A percentile compares a stretch with the other conserved stretches of the same genome.
Evolutionary conservation across 768 basidiomycete species (phyloP).

Genomic region (Royoungia palumana): DNA sequence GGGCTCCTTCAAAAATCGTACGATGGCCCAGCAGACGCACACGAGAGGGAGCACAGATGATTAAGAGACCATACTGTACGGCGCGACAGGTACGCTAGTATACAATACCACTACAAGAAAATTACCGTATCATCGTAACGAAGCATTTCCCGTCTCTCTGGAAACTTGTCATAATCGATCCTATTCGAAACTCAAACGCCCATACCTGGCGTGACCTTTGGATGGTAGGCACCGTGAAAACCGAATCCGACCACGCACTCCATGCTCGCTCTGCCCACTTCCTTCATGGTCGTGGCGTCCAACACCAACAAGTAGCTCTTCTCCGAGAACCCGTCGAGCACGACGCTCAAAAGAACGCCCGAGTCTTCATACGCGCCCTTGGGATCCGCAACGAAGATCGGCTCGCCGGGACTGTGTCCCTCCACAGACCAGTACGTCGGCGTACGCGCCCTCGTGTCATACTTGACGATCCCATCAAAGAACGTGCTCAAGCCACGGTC

Average conservation of each 20-base stretch:
- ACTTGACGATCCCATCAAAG: constrained; percentile 35
- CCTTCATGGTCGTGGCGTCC: constrained; percentile 35
- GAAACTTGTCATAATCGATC: too few species aligned
- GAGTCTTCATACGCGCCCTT: constrained; percentile 31
- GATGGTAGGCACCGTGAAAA: constrained; percentile 34
- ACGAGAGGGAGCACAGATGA: too few species aligned
- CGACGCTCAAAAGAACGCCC: constrained; percentile 37
- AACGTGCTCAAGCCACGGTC: constrained; percentile 31
- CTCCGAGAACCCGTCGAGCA: constrained; percentile 30
- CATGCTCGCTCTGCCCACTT: constrained; percentile 37
- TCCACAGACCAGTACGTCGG: constrained; percentile 27
- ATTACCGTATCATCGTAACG: not conserved
- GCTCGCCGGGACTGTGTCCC: constrained; percentile 35
- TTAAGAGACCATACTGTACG: not conserved
- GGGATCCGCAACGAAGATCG: constrained; percentile 36
- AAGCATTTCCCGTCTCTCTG: too few species aligned
- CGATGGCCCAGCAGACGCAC: too few species aligned
- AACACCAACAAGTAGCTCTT: constrained; percentile 37
- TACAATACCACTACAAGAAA: not conserved
- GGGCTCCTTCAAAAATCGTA: too few species aligned
- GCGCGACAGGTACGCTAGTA: too few species aligned
- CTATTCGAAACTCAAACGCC: constrained; percentile 14
- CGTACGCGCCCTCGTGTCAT: constrained; percentile 27
- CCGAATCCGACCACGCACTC: constrained; percentile 32
- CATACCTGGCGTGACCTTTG: constrained; percentile 8